Evolutionary conservation across 2,329 filamentous ascomycete species (phyloP).

Genomic region (Neofusicoccum ribis): DNA sequence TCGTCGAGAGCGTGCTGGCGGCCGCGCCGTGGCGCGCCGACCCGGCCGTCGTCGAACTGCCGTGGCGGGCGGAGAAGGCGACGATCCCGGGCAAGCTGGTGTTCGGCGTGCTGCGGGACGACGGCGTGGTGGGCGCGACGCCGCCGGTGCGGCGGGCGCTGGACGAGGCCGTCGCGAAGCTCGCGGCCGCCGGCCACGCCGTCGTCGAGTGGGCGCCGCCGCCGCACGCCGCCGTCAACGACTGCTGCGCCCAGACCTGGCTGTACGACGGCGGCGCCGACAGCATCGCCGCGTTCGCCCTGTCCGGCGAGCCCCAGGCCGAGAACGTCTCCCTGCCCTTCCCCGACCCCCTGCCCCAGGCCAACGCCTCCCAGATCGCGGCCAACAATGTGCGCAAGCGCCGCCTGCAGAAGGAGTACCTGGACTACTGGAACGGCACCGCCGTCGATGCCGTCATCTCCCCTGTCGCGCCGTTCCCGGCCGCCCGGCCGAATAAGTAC

Average conservation of each 20-base stretch:
- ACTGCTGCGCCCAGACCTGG: slow-evolving; percentile 5
- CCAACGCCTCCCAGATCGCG: slow-evolving; percentile 33
- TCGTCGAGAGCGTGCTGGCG: slow-evolving; percentile 58
- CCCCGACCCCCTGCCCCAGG: neutral
- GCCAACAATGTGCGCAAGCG: slow-evolving; percentile 28
- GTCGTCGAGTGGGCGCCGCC: slow-evolving; percentile 24
- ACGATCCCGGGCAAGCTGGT: slow-evolving; percentile 48
- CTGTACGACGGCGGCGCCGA: neutral
- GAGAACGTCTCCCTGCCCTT: slow-evolving; percentile 27
- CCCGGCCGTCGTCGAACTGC: slow-evolving; percentile 64
- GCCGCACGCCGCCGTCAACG: neutral
- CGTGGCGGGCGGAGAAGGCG: slow-evolving; percentile 55
- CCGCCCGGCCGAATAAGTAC: slow-evolving; percentile 47
- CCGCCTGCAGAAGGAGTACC: slow-evolving; percentile 33
- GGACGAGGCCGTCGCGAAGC: slow-evolving; percentile 26
- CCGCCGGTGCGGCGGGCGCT: slow-evolving; percentile 31
- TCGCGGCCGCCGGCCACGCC: slow-evolving; percentile 32
- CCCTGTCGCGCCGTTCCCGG: slow-evolving; percentile 40
- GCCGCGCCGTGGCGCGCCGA: slow-evolving; percentile 67
- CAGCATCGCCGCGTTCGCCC: slow-evolving; percentile 1
- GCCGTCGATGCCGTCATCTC: slow-evolving; percentile 40
- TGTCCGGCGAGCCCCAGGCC: slow-evolving; percentile 35
- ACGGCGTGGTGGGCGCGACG: slow-evolving; percentile 5
- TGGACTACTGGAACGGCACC: slow-evolving; percentile 43
- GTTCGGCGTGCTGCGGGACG: slow-evolving; percentile 27